These are phyloP conservation scores for Leucoagaricus sp. DNA, from an alignment of 1,284 basidiomycete species.

Conservation along the genomic window DNA sequence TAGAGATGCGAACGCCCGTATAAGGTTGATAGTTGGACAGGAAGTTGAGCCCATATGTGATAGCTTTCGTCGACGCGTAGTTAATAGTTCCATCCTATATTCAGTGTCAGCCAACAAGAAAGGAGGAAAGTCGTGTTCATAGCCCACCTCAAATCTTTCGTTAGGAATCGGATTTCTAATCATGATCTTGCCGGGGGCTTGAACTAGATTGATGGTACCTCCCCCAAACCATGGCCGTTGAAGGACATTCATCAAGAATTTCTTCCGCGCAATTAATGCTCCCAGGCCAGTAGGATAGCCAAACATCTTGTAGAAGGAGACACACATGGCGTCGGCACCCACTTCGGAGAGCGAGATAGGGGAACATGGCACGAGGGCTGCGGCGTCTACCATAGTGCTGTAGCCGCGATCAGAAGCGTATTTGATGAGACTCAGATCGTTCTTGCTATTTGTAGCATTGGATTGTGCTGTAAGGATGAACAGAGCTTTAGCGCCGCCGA, in stretches of 20 bases:
- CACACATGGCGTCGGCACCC: conserved; percentile 76
- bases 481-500: conserved; percentile 48
- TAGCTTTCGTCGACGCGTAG: conserved; percentile 70
- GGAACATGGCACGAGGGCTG: conserved; percentile 77
- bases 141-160: conserved; percentile 73
- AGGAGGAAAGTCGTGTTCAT: background rate
- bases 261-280: conserved; percentile 67
- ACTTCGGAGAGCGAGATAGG: conserved; percentile 62
- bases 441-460: conserved; percentile 74
- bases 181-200: conserved; percentile 69
- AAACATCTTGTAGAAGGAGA: conserved; percentile 89
- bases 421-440: conserved; percentile 51
- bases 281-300: conserved; percentile 86
- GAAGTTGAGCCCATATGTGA: conserved; percentile 73
- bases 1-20: conserved; percentile 68
- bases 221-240: conserved; percentile 82
- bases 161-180: conserved; percentile 57
- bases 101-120: conserved; percentile 17
- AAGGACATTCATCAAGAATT: conserved; percentile 58
- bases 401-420: conserved; percentile 71
- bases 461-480: conserved; percentile 78
- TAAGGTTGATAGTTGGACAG: conserved; percentile 75
- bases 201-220: conserved; percentile 78
- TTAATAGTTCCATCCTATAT: conserved; percentile 84
- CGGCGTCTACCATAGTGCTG: conserved; percentile 73